Evolutionary conservation across 805 yeast genomes (phyloP).

Genomic region (Nakazawaea populi): DNA sequence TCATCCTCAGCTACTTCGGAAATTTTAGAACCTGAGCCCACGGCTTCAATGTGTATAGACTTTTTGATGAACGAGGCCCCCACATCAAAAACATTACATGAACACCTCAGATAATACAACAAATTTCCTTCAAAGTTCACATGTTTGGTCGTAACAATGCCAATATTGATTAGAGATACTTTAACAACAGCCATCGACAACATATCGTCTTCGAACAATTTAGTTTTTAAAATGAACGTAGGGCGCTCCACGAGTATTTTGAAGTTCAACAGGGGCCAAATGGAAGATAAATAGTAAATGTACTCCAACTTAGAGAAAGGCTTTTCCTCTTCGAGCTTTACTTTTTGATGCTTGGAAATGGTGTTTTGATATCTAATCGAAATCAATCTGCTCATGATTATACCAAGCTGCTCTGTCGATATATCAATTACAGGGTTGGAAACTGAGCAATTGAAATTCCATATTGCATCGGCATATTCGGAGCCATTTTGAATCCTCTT

Average conservation of each 20-base stretch:
- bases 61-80: slow-evolving; percentile 16
- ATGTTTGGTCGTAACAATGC: slow-evolving; percentile 4
- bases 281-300: slow-evolving; percentile 5
- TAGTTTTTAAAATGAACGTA: slow-evolving; percentile 17
- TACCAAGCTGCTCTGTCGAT: slow-evolving; percentile 11
- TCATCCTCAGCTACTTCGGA: slow-evolving; percentile 6
- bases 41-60: slow-evolving; percentile 1
- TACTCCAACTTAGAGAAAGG: slow-evolving; percentile 2
- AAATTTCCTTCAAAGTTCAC: slow-evolving; percentile 6
- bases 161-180: slow-evolving; percentile 18
- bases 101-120: slow-evolving; percentile 10
- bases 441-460: slow-evolving; percentile 10
- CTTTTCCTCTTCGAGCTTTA: background rate
- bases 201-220: slow-evolving; percentile 3
- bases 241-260: slow-evolving; percentile 24
- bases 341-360: background rate
- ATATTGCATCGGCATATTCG: slow-evolving; percentile 3
- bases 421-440: slow-evolving; percentile 13
- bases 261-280: slow-evolving; percentile 17
- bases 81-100: slow-evolving; percentile 18
- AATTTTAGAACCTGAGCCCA: background rate
- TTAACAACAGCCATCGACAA: slow-evolving; percentile 17
- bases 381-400: slow-evolving; percentile 5
- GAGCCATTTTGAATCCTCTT: slow-evolving; percentile 14
- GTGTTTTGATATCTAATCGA: background rate